Conservation (phyloP, 2,329 filamentous ascomycete genomes). For the Aspergillus felis region DNA sequence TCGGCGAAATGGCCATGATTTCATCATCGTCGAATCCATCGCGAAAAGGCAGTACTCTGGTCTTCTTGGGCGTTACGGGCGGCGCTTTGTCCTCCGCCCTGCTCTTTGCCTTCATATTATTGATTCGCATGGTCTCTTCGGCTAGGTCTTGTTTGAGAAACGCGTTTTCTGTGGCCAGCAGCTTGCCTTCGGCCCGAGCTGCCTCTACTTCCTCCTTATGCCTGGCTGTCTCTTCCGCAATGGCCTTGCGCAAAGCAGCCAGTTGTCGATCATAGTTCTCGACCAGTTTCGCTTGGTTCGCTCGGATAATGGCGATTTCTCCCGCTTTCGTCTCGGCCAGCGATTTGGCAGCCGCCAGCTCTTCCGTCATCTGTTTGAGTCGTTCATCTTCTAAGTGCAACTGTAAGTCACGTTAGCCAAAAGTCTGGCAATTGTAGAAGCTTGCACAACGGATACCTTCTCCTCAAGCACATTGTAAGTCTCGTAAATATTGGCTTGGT, state of each 20-base stretch:
- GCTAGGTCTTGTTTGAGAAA: slow-evolving; percentile 59
- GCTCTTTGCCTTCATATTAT: slow-evolving; percentile 37
- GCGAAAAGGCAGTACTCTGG: slow-evolving; percentile 46
- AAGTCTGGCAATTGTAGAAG: slow-evolving; percentile 1
- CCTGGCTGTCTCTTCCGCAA: slow-evolving; percentile 51
- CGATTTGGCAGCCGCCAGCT: slow-evolving; percentile 37
- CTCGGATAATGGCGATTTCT: slow-evolving; percentile 59
- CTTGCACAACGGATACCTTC: slow-evolving; percentile 19
- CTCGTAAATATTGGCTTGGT: slow-evolving; percentile 7
- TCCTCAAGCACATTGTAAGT: slow-evolving; percentile 18
- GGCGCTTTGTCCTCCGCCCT: slow-evolving; percentile 32
- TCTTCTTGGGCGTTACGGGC: slow-evolving; percentile 50
- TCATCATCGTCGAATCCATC: slow-evolving; percentile 65
- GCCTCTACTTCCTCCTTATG: slow-evolving; percentile 54
- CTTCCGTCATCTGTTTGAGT: slow-evolving; percentile 36
- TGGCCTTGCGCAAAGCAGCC: slow-evolving; percentile 49
- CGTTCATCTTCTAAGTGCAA: slow-evolving; percentile 38
- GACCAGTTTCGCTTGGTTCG: slow-evolving; percentile 51
- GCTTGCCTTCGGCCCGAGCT: slow-evolving; percentile 52
- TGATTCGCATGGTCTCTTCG: slow-evolving; percentile 50
- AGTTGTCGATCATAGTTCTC: slow-evolving; percentile 54
- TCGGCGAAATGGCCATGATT: slow-evolving; percentile 53
- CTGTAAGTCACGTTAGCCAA: slow-evolving; percentile 22
- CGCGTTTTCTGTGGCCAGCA: slow-evolving; percentile 54
- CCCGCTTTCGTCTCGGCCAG: slow-evolving; percentile 51